Evolutionary conservation across 139 green algal species (phyloP), one percentile per base, ranked within the genome.

Genomic region (Marvania coccoides): DNA sequence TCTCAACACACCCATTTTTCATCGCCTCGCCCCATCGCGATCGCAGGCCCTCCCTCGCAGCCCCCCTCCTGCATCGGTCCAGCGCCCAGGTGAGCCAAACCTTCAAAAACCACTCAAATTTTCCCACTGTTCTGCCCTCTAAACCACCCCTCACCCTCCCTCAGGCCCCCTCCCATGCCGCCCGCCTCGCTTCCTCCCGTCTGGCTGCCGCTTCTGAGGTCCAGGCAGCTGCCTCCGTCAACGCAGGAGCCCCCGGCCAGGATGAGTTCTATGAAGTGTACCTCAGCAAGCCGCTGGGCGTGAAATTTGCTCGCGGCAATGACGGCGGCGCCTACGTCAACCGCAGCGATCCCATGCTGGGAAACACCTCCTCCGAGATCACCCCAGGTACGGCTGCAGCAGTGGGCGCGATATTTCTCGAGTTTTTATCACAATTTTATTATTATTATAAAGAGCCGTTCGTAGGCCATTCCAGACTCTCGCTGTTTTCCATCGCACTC

Each of bases 311-410:
- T 0, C 81, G 90, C 37, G 93, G 93, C 10, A 88, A 87, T 23
- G 93, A 98, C 69, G 89, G 90, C 34, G 90, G 80, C 46, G 85
- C 80, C 0, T 98, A 98, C 69, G 71, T 98, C 3, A 54, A 81
- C 4, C 40, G 54, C 1, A 78, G 79, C 13, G 81, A 94, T 63
- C 46, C 77, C 29, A 73, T 71, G 47, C 19, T 78, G 6, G 87
- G 86, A 47, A 93, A 92, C 74, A 88, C 75, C 57, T 88, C 93
- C 58, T 67, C 28, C 53, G 33, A 29, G 31, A 53, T 59, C 4
- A 66, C 59, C 8, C 59, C 59, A n/a, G n/a, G n/a, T n/a, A n/a
- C n/a, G n/a, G n/a, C n/a, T n/a, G n/a, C 40, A 48, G 40, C 15
- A 23, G 40, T 48, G 40, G 15, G 40, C 15, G 15, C 40, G 40